Evolutionary conservation across 495 filamentous ascomycete species (phyloP).

Genomic region (Penicillium cinerascens): DNA sequence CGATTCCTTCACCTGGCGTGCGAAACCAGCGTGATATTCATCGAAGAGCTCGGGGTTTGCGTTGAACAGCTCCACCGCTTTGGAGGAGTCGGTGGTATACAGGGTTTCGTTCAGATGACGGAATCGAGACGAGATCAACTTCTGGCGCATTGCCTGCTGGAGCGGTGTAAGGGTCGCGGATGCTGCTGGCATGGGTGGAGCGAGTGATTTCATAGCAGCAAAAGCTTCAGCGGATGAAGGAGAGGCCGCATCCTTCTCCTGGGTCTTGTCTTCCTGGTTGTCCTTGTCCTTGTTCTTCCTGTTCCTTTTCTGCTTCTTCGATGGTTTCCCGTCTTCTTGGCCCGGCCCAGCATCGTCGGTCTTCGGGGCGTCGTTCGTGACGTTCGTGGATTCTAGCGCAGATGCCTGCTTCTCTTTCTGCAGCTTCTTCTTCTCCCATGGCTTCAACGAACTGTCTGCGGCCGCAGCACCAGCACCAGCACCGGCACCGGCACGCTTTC

Average conservation of each 20-base stretch:
- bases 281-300: conserved; percentile 37
- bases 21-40: conserved; percentile 93
- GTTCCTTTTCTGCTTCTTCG: conserved; percentile 36
- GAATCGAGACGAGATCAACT: conserved; percentile 91
- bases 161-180: conserved; percentile 73
- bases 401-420: conserved; percentile 19
- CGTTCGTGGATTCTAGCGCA: conserved; percentile 19
- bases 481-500: conserved; percentile 14
- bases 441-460: conserved; percentile 16
- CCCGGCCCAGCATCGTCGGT: conserved; percentile 18
- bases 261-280: conserved; percentile 20
- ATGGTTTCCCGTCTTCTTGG: conserved; percentile 7
- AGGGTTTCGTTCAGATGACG: conserved; percentile 95
- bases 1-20: conserved; percentile 78
- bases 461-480: neutral
- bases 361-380: conserved; percentile 23
- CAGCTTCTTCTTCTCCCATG: conserved; percentile 45
- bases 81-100: conserved; percentile 81
- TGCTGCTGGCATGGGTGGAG: conserved; percentile 30
- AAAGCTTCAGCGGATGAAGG: conserved; percentile 17
- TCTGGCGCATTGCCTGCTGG: conserved; percentile 88
- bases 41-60: conserved; percentile 83
- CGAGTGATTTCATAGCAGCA: conserved; percentile 21
- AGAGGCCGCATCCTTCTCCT: conserved; percentile 9
- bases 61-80: conserved; percentile 74